phyloP scores from a whole-genome alignment of 495 filamentous ascomycete genomes.

The Neurospora sublineolata region DNA sequence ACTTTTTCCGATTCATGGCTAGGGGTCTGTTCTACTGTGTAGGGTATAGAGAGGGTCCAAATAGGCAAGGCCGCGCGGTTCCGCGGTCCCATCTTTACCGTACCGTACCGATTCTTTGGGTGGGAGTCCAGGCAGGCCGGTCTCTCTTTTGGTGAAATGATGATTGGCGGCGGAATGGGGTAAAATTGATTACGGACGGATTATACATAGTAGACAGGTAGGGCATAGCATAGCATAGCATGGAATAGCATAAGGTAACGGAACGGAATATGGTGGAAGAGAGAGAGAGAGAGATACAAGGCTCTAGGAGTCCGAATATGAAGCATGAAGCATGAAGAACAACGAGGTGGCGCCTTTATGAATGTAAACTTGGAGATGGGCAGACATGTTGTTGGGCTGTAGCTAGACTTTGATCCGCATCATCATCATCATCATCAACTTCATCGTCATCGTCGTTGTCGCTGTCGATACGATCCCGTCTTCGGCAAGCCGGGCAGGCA shows the following conservation, averaged over 20 bases:
- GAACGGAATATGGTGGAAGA: not conserved
- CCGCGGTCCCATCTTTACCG: not conserved
- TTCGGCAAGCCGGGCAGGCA: not conserved
- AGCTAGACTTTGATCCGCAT: not conserved
- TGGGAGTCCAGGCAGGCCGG: not conserved
- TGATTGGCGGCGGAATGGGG: not conserved
- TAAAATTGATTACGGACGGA: not conserved
- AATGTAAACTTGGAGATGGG: not conserved
- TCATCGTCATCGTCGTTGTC: not conserved
- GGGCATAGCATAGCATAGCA: not conserved
- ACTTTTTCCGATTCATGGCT: not conserved
- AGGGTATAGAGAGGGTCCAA: not conserved
- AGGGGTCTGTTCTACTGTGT: not conserved
- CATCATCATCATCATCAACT: not conserved
- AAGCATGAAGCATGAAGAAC: not conserved
- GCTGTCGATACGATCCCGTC: not conserved
- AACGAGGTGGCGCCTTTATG: not conserved
- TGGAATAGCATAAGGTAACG: not conserved
- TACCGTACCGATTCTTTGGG: not conserved
- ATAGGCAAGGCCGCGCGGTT: not conserved
- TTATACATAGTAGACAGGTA: not conserved
- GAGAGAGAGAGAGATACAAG: not conserved
- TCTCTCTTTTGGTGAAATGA: not conserved
- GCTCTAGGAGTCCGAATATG: not conserved
- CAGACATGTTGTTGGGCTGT: not conserved